phyloP scores from a whole-genome alignment of 1,284 basidiomycete species.

The Megacollybia platyphylla region DNA sequence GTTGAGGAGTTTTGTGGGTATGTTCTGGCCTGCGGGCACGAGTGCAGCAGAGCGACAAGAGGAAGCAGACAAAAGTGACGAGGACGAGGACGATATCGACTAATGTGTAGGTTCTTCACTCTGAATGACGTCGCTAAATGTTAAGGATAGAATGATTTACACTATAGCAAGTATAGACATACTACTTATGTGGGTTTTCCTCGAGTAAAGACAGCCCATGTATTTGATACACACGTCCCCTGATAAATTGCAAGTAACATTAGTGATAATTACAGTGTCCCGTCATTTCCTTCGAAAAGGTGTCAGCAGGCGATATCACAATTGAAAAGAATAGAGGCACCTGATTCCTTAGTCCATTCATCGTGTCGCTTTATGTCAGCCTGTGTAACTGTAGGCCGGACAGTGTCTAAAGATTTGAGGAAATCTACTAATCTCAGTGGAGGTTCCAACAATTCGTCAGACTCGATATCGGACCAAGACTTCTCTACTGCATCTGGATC shows the following conservation, averaged over 20 bases:
- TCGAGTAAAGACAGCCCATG: too few species aligned
- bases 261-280: slow-evolving; percentile 1
- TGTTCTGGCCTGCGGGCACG: slow-evolving; percentile 43
- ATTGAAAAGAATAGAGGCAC: slow-evolving; percentile 12
- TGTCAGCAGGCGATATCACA: not conserved
- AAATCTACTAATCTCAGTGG: slow-evolving; percentile 76
- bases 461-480: slow-evolving; percentile 86
- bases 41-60: slow-evolving; percentile 16
- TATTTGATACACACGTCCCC: too few species aligned
- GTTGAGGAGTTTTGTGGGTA: slow-evolving; percentile 45
- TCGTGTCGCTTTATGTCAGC: slow-evolving; percentile 87
- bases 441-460: slow-evolving; percentile 86
- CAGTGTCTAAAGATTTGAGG: slow-evolving; percentile 70
- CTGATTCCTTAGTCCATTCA: slow-evolving; percentile 85
- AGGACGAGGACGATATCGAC: not conserved
- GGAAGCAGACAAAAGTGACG: not conserved
- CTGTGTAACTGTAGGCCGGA: slow-evolving; percentile 82
- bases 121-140: too few species aligned
- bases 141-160: too few species aligned
- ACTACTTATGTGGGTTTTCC: too few species aligned
- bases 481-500: slow-evolving; percentile 82
- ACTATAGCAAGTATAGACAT: too few species aligned
- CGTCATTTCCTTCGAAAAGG: slow-evolving; percentile 1
- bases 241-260: not conserved
- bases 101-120: too few species aligned